Base-by-base conservation (phyloP, 179 eudicot species). In the Dionaea muscipula region DNA sequence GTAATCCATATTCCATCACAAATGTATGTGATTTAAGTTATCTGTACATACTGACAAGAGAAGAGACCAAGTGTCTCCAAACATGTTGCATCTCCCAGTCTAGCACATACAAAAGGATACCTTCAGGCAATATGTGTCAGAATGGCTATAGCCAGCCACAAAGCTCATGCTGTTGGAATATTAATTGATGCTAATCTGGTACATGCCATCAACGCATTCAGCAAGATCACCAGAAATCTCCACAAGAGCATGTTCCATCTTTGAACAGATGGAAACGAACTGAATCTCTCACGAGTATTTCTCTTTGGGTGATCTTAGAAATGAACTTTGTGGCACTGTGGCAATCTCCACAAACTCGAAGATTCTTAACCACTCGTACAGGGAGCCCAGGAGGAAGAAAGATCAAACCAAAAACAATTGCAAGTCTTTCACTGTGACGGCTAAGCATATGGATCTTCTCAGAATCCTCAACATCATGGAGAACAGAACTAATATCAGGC, bases 161-260 rank as follows among this genome's bases (percentile, higher is more conserved):
- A n/a, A n/a, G n/a, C n/a, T n/a, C n/a, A n/a, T n/a, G n/a, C n/a
- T n/a, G 37, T 33, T 33, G 37, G 37, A 33, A 33, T 33, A 41
- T n/a, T n/a, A 41, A 4, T 41, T 46, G 11, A 46, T 17, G 50
- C 19, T 46, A 46, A 46, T 21, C 50, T 7, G 0, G 11, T n/a
- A 5, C 10, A 1, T 46, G 50, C 8, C 9, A 46, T 0, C 19
- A 13, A 1, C 16, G 16, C 43, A 16, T 0, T 11, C 20, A 17
- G 11, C 20, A 14, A 26, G 28, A 59, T 77, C 69, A 91, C 98
- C 98, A 91, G 62, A 91, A 91, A 69, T 91, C 98, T 69, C 96
- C 98, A 74, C 98, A 91, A 17, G 98, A 87, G 70, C 98, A 91
- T 21, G 71, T 73, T 71, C 98, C 98, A 73, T 88, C 78, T 74